Conservation (phyloP, 768 basidiomycete species). For the Amanita fuliginea region DNA sequence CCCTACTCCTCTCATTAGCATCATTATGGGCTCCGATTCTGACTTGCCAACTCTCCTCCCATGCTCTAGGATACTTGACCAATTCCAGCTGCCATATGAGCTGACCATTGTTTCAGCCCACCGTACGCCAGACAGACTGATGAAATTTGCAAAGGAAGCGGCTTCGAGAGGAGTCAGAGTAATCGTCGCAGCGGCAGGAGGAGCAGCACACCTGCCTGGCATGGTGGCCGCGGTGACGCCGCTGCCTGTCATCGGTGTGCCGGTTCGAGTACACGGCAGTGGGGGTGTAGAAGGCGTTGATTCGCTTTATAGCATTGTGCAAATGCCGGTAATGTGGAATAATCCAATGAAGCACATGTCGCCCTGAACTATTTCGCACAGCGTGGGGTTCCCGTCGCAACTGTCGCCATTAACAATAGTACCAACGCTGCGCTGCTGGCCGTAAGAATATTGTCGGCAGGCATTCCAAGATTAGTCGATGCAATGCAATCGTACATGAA, state of each 20-base stretch:
- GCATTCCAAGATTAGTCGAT: slow-evolving; percentile 51
- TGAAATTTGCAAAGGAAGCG: slow-evolving; percentile 73
- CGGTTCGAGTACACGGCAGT: slow-evolving; percentile 49
- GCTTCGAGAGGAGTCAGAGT: slow-evolving; percentile 52
- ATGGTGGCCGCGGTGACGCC: slow-evolving; percentile 96
- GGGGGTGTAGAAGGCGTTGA: slow-evolving; percentile 95
- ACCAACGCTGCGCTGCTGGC: slow-evolving; percentile 91
- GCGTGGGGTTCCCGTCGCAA: slow-evolving; percentile 92
- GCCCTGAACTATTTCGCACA: slow-evolving; percentile 25
- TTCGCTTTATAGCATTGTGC: slow-evolving; percentile 94
- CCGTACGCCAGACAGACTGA: slow-evolving; percentile 80
- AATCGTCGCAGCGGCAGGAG: slow-evolving; percentile 96
- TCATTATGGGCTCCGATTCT: slow-evolving; percentile 99
- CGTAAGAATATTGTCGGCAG: slow-evolving; percentile 75
- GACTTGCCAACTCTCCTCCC: slow-evolving; percentile 92
- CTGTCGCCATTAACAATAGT: slow-evolving; percentile 93
- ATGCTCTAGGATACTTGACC: slow-evolving; percentile 73
- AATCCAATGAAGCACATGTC: slow-evolving; percentile 2
- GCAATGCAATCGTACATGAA: slow-evolving; percentile 71
- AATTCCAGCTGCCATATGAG: slow-evolving; percentile 83
- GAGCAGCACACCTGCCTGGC: slow-evolving; percentile 94
- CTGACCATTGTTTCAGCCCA: slow-evolving; percentile 95
- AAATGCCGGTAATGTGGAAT: slow-evolving; percentile 79
- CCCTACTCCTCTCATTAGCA: slow-evolving; percentile 67
- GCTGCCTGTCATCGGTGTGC: slow-evolving; percentile 91